These are phyloP conservation scores for Trichoderma atrobrunneum DNA, from an alignment of 2,329 filamentous ascomycete genomes.

Conservation along the genomic window DNA sequence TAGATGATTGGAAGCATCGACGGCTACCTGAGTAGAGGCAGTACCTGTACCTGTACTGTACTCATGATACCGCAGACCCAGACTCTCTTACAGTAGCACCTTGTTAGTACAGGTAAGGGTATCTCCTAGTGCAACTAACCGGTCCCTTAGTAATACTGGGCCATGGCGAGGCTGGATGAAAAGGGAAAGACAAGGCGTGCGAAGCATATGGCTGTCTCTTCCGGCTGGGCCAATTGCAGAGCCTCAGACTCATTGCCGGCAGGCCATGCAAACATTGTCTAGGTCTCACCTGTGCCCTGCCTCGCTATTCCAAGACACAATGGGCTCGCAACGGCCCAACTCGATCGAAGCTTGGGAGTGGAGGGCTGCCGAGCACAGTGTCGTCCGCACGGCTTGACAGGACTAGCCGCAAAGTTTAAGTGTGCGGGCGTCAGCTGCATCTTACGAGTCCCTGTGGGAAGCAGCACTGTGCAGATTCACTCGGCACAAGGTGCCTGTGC, in stretches of 20 bases:
- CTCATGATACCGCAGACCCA: background rate
- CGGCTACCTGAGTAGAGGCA: background rate
- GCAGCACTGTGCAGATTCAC: background rate
- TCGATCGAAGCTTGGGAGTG: background rate
- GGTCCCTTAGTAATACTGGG: background rate
- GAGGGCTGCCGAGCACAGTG: background rate
- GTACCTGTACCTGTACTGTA: background rate
- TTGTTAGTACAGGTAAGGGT: background rate
- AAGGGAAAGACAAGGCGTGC: conserved; percentile 1
- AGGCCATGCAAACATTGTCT: background rate
- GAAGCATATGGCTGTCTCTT: background rate
- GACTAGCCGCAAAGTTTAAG: background rate
- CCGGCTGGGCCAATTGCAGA: background rate
- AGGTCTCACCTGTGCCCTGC: conserved; percentile 11
- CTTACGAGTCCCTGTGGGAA: background rate
- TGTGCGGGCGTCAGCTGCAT: conserved; percentile 12
- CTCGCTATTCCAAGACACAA: conserved; percentile 14
- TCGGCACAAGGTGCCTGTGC: background rate
- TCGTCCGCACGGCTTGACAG: background rate
- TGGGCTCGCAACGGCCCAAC: conserved; percentile 2
- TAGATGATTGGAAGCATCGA: background rate
- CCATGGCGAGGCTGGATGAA: conserved; percentile 1
- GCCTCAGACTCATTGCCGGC: background rate
- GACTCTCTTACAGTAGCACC: background rate
- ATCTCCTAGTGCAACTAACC: background rate